phyloP scores from a whole-genome alignment of 192 early-diverging fungal species.

The Entomortierella lignicola region DNA sequence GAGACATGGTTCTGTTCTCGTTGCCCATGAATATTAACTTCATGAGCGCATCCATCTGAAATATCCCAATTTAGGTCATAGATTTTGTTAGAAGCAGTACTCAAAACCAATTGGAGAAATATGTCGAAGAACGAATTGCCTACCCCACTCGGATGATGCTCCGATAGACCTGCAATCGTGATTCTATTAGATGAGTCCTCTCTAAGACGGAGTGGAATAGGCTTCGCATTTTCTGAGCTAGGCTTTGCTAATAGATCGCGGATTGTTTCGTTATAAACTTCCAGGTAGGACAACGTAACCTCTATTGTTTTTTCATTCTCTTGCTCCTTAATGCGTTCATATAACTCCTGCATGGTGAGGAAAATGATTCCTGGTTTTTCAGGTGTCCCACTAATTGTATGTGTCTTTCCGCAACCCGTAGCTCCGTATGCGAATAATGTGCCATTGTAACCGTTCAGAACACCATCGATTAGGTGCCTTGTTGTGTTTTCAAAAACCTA shows the following conservation, averaged over 20 bases:
- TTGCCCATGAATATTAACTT: conserved; percentile 76
- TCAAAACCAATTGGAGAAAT: conserved; percentile 16
- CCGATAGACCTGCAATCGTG: conserved; percentile 76
- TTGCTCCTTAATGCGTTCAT: conserved; percentile 74
- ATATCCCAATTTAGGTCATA: background rate
- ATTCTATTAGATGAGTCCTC: conserved; percentile 78
- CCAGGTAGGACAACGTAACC: conserved; percentile 84
- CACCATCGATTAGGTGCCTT: conserved; percentile 71
- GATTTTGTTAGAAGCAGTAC: background rate
- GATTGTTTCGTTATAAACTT: conserved; percentile 97
- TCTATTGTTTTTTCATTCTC: conserved; percentile 78
- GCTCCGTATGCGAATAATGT: conserved; percentile 93
- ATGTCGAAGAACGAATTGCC: background rate
- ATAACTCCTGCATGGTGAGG: conserved; percentile 93
- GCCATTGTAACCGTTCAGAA: conserved; percentile 85
- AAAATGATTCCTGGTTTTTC: conserved; percentile 89
- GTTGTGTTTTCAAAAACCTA: conserved; percentile 76
- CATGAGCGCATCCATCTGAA: conserved; percentile 72
- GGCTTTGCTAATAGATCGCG: conserved; percentile 78
- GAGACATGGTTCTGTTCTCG: conserved; percentile 77
- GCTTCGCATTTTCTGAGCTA: conserved; percentile 49
- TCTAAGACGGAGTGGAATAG: conserved; percentile 69
- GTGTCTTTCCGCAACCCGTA: conserved; percentile 89
- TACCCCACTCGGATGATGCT: conserved; percentile 67
- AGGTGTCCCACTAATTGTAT: conserved; percentile 74